Evolutionary conservation across 2,329 filamentous ascomycete genomes (phyloP).

Genomic region (Teratosphaeriaceae sp.): DNA sequence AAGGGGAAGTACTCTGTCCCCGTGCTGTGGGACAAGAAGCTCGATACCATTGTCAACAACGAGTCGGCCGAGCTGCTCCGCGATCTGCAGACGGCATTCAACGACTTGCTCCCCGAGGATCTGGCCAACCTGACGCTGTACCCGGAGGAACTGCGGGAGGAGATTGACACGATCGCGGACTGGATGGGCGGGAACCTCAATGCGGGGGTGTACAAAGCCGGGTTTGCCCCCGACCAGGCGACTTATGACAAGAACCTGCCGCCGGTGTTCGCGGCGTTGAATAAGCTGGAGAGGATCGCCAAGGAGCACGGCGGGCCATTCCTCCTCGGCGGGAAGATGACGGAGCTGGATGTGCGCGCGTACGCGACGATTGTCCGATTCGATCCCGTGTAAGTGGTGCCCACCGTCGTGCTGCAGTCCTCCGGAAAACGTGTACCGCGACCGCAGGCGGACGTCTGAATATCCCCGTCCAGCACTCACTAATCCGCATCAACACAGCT

Average conservation of each 20-base stretch:
- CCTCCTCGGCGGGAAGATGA: constrained; percentile 49
- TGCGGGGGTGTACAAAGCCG: constrained; percentile 55
- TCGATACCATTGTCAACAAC: constrained; percentile 52
- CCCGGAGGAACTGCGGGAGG: constrained; percentile 38
- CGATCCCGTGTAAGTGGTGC: too few species aligned
- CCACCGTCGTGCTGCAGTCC: too few species aligned
- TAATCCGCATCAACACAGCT: too few species aligned
- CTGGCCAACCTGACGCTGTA: constrained; percentile 46
- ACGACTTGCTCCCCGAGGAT: constrained; percentile 40
- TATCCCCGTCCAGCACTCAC: too few species aligned
- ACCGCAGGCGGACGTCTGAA: too few species aligned
- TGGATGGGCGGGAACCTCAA: constrained; percentile 55
- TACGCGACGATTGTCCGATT: constrained; percentile 55
- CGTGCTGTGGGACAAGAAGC: constrained; percentile 55
- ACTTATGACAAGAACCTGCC: constrained; percentile 50
- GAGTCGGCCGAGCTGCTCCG: constrained; percentile 54
- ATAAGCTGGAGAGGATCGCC: constrained; percentile 49
- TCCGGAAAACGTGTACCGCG: too few species aligned
- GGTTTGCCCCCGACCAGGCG: constrained; percentile 51
- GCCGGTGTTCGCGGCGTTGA: constrained; percentile 53
- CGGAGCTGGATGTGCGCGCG: constrained; percentile 53
- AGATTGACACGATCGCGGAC: constrained; percentile 47
- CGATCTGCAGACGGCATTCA: constrained; percentile 52
- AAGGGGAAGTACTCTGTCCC: constrained; percentile 57
- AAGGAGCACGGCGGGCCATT: constrained; percentile 46